Evolutionary conservation across 2,329 filamentous ascomycete species (phyloP), one percentile per base, ranked within the genome.

Genomic region (Talaromyces rugulosus): DNA sequence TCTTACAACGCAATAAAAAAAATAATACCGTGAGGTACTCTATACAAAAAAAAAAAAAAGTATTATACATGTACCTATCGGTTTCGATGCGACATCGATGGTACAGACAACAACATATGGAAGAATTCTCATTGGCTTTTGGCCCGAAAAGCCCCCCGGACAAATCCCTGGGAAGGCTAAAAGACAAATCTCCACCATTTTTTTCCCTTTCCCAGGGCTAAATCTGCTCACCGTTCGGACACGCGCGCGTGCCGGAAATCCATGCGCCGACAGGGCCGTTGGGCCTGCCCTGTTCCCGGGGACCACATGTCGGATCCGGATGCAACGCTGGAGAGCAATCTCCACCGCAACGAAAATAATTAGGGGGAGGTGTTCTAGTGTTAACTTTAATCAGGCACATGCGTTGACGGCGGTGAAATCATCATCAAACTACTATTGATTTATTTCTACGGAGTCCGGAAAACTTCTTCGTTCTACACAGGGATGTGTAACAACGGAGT

Each of bases 271-370:
- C 28, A 53, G 16, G 50, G 50, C 44, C 8, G n/a, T 47, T 16
- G 16, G 5, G 4, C 42, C 14, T 27, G 11, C n/a, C 7, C 16
- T 47, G 14, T 4, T 16, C 28, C 50, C 27, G 50, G 27, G 8
- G 50, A 31, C 50, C 50, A 31, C 50, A 53, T 53, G 50, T 53
- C 50, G 50, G 50, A 30, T 53, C 50, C 50, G 50, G 30, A 53
- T 53, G 50, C 50, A 53, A 53, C 50, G 27, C 50, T 53, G 50
- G 50, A 12, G 1, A 53, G 30, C 27, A 23, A 53, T 53, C 50
- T 53, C 50, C 50, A 53, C 50, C 50, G 50, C 14, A 31, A 53
- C 50, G 50, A 53, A 53, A 53, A 53, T 53, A 53, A 30, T 53
- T 53, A 53, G 50, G 50, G 27, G 27, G 12, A 53, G 47, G 50